Conservation (phyloP, 1,139 yeast genomes). For the Pichia sp. region DNA sequence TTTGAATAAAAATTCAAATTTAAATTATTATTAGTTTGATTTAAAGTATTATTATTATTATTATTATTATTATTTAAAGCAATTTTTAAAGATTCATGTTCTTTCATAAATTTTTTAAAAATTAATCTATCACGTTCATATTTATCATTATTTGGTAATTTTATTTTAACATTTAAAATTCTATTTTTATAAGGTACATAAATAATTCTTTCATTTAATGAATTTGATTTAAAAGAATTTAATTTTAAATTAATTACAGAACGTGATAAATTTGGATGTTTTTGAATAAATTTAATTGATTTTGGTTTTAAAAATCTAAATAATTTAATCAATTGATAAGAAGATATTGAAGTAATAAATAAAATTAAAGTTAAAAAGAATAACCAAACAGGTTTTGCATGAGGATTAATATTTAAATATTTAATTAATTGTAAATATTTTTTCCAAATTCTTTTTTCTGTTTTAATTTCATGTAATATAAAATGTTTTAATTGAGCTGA, state of each 20-base stretch:
- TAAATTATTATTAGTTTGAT: not conserved
- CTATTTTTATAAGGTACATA: conserved; percentile 46
- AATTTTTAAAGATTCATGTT: conserved; percentile 27
- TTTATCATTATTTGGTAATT: conserved; percentile 46
- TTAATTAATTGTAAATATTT: conserved; percentile 11
- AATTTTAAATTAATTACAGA: conserved; percentile 3
- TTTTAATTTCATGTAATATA: conserved; percentile 4
- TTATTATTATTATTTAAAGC: no score
- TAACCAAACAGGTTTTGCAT: conserved; percentile 30
- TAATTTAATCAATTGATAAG: conserved; percentile 9
- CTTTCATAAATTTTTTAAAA: conserved; percentile 47
- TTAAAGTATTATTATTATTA: no score
- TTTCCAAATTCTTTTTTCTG: conserved; percentile 11
- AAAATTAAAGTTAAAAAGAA: conserved; percentile 25
- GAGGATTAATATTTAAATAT: conserved; percentile 21
- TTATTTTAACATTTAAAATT: conserved; percentile 45
- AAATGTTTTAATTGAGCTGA: not conserved
- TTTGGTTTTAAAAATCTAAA: conserved; percentile 5
- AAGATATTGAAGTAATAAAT: conserved; percentile 7
- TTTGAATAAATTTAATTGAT: conserved; percentile 1
- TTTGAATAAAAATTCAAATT: not conserved
- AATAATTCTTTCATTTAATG: conserved; percentile 34
- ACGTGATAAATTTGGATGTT: conserved; percentile 5
- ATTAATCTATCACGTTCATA: conserved; percentile 66
- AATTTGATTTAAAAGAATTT: not conserved